Evolutionary conservation across 2,329 filamentous ascomycete species (phyloP), one percentile per base, ranked within the genome.

Genomic region (Pseudogymnoascus sp.): DNA sequence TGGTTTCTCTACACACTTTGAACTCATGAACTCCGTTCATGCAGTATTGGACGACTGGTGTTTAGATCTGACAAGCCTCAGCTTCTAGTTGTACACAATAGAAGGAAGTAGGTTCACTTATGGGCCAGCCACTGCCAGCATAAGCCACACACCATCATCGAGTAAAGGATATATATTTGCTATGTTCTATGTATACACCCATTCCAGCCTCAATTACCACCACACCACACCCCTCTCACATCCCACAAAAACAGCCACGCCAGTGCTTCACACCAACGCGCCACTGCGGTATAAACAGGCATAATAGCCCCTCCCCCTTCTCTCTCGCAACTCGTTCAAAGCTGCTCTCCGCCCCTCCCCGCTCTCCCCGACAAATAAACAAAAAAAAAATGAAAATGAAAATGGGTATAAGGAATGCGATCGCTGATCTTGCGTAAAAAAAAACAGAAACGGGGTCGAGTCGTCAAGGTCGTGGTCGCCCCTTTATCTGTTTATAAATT

Each of bases 371-470:
- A 56, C 10, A 31, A 12, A 31, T 10, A 11, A 31, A 50, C 14
- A 14, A 10, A 12, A 18, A 18, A 33, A 4, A 7, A 14, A 31
- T 31, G 16, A 18, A 28, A 10, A 53, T 53, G 47, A 56, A 56
- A 56, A 56, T 31, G 50, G 50, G 50, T 56, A 56, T 56, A 56
- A 56, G 50, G 50, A 56, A 56, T 56, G 50, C 50, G 50, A 56
- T 56, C 50, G 50, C 28, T 56, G 50, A 56, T 56, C 50, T 33
- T 18, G 14, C 31, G 47, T 16, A 5, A 56, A 33, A n/a, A n/a
- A 56, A 56, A 31, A 18, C 50, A 53, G 47, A 53, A 53, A 31
- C 16, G n/a, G 10, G 23, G 44, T 47, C 21, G 21, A 23, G 31
- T 33, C 31, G 28, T 31, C 8, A 4, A 31, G 8, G 8, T 31